Percentiles rank a stretch among this genome's conserved stretches.
These are phyloP conservation scores for Pulveroboletus sp. DNA, from an alignment of 768 basidiomycete genomes.

Conservation along the genomic window DNA sequence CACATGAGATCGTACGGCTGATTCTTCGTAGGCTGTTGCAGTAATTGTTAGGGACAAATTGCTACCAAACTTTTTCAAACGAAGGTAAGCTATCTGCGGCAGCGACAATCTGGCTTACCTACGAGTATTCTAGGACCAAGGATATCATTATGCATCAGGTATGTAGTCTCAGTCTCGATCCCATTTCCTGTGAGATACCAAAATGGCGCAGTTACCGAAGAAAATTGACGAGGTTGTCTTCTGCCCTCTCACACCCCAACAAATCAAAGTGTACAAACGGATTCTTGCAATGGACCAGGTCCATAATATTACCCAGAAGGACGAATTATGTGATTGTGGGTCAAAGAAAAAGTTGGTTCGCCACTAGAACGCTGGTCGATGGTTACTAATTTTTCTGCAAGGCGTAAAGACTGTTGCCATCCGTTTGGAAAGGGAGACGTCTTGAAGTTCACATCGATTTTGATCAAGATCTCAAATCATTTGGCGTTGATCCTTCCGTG, in stretches of 20 bases:
- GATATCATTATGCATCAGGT: slow-evolving; percentile 72
- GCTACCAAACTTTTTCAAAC: slow-evolving; percentile 78
- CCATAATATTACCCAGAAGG: slow-evolving; percentile 68
- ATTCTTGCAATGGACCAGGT: slow-evolving; percentile 64
- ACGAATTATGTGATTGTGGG: slow-evolving; percentile 73
- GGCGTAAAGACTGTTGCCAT: slow-evolving; percentile 60
- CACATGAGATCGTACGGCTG: background rate
- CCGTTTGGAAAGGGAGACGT: slow-evolving; percentile 47
- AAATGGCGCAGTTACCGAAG: slow-evolving; percentile 60
- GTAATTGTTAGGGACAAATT: slow-evolving; percentile 60
- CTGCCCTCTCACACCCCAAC: slow-evolving; percentile 76
- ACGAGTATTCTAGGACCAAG: slow-evolving; percentile 54
- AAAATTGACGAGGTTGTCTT: slow-evolving; percentile 93
- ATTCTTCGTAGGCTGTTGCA: slow-evolving; percentile 50
- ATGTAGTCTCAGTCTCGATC: background rate
- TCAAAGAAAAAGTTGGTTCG: slow-evolving; percentile 50
- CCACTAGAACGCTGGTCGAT: background rate
- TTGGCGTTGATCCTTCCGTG: slow-evolving; percentile 83
- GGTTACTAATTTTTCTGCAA: slow-evolving; percentile 29
- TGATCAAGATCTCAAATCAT: slow-evolving; percentile 89
- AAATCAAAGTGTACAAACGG: slow-evolving; percentile 71
- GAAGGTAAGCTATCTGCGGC: slow-evolving; percentile 48
- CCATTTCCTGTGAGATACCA: background rate
- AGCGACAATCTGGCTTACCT: background rate
- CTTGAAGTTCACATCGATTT: slow-evolving; percentile 75